Conservation (phyloP, 2,329 filamentous ascomycete genomes). For the Neonectria hederae region DNA sequence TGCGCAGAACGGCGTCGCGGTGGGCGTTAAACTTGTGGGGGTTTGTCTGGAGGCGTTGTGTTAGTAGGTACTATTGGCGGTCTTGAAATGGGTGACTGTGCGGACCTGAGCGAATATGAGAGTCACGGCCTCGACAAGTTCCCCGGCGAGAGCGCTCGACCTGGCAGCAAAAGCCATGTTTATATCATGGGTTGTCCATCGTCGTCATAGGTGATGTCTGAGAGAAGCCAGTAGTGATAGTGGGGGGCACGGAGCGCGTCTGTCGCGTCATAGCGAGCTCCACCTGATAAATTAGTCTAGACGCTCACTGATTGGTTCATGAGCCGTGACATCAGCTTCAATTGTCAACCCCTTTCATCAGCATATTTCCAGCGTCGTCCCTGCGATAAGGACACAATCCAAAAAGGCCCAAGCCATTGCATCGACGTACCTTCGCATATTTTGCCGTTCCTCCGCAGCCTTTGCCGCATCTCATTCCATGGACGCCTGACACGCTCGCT, state of each 20-base stretch:
- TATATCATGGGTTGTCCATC: conserved; percentile 28
- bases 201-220: conserved; percentile 7
- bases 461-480: conserved; percentile 19
- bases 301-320: conserved; percentile 32
- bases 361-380: conserved; percentile 15
- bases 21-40: conserved; percentile 53
- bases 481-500: conserved; percentile 28
- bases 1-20: conserved; percentile 61
- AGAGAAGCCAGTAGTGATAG: conserved; percentile 23
- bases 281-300: conserved; percentile 18
- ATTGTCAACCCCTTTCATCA: conserved; percentile 35
- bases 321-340: conserved; percentile 36
- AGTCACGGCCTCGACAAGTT: conserved; percentile 74
- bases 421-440: not conserved
- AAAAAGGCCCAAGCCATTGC: not conserved
- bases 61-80: conserved; percentile 4
- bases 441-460: not conserved
- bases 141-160: conserved; percentile 72
- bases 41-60: conserved; percentile 38
- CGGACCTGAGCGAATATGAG: conserved; percentile 63
- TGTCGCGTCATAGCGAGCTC: conserved; percentile 33
- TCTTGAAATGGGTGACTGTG: conserved; percentile 2
- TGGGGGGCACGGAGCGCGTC: conserved; percentile 33
- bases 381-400: not conserved
- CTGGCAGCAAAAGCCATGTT: conserved; percentile 76